These are phyloP conservation scores for Coffea humblotiana DNA, from an alignment of 305 asterid species.

Conservation along the genomic window DNA sequence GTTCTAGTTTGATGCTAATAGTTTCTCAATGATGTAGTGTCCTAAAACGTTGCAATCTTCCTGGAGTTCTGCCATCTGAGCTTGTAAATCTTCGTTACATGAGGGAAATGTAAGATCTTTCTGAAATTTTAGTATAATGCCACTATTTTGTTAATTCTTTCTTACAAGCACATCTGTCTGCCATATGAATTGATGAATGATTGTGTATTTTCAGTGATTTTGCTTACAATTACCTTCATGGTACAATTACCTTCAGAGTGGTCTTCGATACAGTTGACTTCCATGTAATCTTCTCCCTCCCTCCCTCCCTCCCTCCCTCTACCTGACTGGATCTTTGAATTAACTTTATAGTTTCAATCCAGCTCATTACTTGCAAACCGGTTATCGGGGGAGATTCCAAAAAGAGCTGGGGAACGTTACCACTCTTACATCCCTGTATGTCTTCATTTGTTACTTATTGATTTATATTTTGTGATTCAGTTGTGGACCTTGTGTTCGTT, in stretches of 20 bases:
- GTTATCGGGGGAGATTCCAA: conserved; percentile 81
- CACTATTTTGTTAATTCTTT: background rate
- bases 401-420: conserved; percentile 64
- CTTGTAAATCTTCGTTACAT: conserved; percentile 65
- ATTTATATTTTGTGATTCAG: background rate
- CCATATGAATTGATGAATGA: background rate
- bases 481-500: conserved; percentile 15
- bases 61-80: conserved; percentile 72
- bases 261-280: conserved; percentile 57
- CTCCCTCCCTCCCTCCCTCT: background rate
- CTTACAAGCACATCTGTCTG: conserved; percentile 10
- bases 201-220: background rate
- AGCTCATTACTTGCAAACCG: conserved; percentile 88
- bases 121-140: conserved; percentile 8
- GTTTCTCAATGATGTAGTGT: conserved; percentile 44
- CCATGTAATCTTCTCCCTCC: conserved; percentile 48
- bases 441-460: conserved; percentile 24
- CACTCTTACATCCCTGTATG: conserved; percentile 85
- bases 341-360: conserved; percentile 36
- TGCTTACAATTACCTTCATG: conserved; percentile 78
- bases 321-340: background rate
- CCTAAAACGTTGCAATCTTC: conserved; percentile 69
- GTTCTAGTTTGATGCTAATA: conserved; percentile 17
- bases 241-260: conserved; percentile 85
- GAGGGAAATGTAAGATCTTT: conserved; percentile 53